Evolutionary conservation across 768 basidiomycete genomes (phyloP).

Genomic region (Pleurotus cornucopiae): DNA sequence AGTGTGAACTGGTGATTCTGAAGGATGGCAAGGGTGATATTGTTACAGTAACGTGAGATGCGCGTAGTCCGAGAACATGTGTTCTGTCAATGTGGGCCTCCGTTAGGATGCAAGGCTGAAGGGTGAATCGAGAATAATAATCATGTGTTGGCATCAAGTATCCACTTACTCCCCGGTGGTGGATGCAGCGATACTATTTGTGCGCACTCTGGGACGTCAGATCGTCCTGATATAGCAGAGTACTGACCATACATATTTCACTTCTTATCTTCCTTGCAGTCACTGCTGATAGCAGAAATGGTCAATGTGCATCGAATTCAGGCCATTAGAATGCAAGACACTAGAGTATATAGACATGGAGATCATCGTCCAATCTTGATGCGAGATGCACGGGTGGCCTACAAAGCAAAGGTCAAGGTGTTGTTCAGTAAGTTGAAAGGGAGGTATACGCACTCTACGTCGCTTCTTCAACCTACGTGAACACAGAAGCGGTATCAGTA

Average conservation of each 20-base stretch:
- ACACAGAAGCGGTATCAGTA: slow-evolving; percentile 4
- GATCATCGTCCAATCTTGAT: slow-evolving; percentile 29
- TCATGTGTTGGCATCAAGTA: no score
- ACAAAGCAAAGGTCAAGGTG: slow-evolving; percentile 11
- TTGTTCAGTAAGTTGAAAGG: not conserved
- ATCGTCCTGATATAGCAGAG: no score
- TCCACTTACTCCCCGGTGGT: no score
- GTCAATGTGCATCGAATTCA: not conserved
- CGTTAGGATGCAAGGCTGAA: no score
- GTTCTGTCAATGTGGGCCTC: no score
- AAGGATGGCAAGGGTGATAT: slow-evolving; percentile 90
- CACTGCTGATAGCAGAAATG: not conserved
- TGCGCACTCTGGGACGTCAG: no score
- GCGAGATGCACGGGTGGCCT: slow-evolving; percentile 43
- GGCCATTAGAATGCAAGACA: not conserved
- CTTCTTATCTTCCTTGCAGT: no score
- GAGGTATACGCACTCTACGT: slow-evolving; percentile 58
- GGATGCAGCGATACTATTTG: no score
- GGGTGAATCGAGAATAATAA: no score
- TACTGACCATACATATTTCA: no score
- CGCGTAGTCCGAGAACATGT: no score
- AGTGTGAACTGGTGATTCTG: slow-evolving; percentile 87
- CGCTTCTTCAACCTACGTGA: slow-evolving; percentile 79
- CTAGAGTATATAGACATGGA: slow-evolving; percentile 10
- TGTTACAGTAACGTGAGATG: slow-evolving; percentile 73